These are phyloP conservation scores for Diaporthe longicolla DNA, from an alignment of 2,329 filamentous ascomycete genomes.

Conservation along the genomic window DNA sequence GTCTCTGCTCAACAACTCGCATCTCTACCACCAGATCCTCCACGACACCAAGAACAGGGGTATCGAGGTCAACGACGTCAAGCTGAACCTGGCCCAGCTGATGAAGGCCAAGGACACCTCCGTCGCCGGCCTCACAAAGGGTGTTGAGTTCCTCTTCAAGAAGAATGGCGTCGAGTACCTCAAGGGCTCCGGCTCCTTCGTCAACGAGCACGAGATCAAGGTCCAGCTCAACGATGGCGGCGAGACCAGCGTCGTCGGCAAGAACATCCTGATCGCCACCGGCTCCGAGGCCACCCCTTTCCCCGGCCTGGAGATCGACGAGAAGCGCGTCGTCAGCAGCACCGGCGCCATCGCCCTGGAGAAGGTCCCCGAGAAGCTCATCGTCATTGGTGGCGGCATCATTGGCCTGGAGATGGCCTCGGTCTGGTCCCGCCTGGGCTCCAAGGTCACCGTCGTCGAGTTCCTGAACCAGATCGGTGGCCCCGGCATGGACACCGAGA, in stretches of 20 bases:
- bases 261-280: constrained; percentile 99
- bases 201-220: constrained; percentile 91
- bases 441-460: constrained; percentile 97
- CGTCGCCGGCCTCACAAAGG: constrained; percentile 91
- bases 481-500: constrained; percentile 95
- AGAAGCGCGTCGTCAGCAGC: constrained; percentile 97
- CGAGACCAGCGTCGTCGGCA: constrained; percentile 87
- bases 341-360: constrained; percentile 92
- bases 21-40: constrained; percentile 96
- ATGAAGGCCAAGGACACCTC: constrained; percentile 99
- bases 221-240: constrained; percentile 92
- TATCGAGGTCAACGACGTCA: constrained; percentile 97
- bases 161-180: constrained; percentile 99
- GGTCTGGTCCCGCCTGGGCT: constrained; percentile 94
- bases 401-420: constrained; percentile 99
- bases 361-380: constrained; percentile 94
- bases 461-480: constrained; percentile 97
- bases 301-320: constrained; percentile 94
- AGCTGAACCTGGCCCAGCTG: constrained; percentile 93
- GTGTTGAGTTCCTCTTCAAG: constrained; percentile 98
- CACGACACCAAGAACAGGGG: constrained; percentile 98
- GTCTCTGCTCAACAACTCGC: constrained; percentile 99
- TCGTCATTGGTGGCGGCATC: constrained; percentile 98
- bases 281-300: constrained; percentile 96
- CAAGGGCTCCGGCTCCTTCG: constrained; percentile 91